These are phyloP conservation scores for Alternaria gaisen DNA, from an alignment of 2,329 filamentous ascomycete species.

Conservation along the genomic window DNA sequence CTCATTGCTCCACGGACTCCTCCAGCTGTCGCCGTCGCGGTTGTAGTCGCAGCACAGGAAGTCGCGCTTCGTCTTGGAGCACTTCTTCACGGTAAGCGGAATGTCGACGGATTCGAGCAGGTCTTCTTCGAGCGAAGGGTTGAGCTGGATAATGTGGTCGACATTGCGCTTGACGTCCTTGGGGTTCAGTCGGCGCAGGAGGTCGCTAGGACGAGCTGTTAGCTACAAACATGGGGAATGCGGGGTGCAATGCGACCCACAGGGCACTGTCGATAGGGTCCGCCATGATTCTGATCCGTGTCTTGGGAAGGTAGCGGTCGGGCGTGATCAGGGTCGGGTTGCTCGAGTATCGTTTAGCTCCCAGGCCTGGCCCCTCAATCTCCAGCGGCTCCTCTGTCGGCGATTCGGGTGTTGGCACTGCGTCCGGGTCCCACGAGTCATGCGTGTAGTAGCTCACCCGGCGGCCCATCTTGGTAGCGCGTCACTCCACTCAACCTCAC, in stretches of 20 bases:
- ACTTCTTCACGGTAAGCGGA: constrained; percentile 85
- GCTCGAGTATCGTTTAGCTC: constrained; percentile 24
- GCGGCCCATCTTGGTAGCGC: constrained; percentile 23
- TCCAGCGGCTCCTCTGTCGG: constrained; percentile 22
- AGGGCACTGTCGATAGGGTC: constrained; percentile 71
- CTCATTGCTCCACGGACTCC: constrained; percentile 98
- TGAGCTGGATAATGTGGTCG: constrained; percentile 84
- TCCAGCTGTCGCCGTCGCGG: constrained; percentile 96
- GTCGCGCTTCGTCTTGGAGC: constrained; percentile 87
- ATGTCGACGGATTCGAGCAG: constrained; percentile 98
- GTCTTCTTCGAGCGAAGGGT: constrained; percentile 93
- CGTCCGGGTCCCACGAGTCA: constrained; percentile 31
- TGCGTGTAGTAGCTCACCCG: constrained; percentile 10
- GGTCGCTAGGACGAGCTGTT: constrained; percentile 71
- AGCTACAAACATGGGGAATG: constrained; percentile 3
- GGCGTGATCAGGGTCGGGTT: constrained; percentile 28
- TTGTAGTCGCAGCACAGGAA: constrained; percentile 99
- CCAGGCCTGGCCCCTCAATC: constrained; percentile 32
- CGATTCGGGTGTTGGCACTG: constrained; percentile 24
- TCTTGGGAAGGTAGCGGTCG: constrained; percentile 7
- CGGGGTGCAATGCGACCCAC: constrained; percentile 58
- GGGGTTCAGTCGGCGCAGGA: constrained; percentile 96
- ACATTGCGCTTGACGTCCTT: constrained; percentile 91
- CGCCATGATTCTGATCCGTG: constrained; percentile 37
- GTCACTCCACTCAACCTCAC: constrained; percentile 16